phyloP scores from a whole-genome alignment of 371 early-diverging fungal genomes.

The Nosema bombycis region DNA sequence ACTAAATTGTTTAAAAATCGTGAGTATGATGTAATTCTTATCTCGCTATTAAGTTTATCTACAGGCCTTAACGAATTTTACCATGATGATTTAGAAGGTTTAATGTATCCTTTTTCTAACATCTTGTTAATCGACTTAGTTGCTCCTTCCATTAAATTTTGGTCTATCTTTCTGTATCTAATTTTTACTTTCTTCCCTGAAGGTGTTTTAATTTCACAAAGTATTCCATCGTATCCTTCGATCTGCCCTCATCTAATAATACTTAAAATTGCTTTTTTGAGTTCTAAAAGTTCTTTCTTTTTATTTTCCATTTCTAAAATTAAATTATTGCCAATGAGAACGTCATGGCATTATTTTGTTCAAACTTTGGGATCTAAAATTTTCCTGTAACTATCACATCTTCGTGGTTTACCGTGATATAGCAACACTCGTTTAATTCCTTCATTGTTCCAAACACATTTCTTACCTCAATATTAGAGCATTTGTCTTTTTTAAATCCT shows the following conservation, averaged over 20 bases:
- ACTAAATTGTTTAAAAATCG: slow-evolving; percentile 26
- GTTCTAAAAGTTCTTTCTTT: no score
- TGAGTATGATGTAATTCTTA: slow-evolving; percentile 43
- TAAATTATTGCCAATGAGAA: background rate
- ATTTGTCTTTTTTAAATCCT: background rate
- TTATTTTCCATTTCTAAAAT: no score
- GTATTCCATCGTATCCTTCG: background rate
- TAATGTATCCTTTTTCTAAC: slow-evolving; percentile 18
- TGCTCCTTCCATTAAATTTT: background rate
- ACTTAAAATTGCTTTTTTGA: background rate
- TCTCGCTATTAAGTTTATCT: slow-evolving; percentile 23
- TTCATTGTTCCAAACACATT: background rate
- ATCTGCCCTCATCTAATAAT: background rate
- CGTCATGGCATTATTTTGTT: background rate
- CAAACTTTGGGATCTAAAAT: background rate
- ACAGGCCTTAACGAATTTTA: slow-evolving; percentile 10
- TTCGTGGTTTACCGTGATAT: background rate
- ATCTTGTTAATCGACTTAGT: background rate
- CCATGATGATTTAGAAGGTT: slow-evolving; percentile 36
- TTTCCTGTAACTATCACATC: background rate
- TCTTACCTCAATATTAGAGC: background rate
- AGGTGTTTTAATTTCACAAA: background rate
- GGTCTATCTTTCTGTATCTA: background rate
- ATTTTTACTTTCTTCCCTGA: background rate
- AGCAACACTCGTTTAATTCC: background rate